These are phyloP conservation scores for Arabidopsis lyrata DNA, from an alignment of 441 rosid species.

Conservation along the genomic window DNA sequence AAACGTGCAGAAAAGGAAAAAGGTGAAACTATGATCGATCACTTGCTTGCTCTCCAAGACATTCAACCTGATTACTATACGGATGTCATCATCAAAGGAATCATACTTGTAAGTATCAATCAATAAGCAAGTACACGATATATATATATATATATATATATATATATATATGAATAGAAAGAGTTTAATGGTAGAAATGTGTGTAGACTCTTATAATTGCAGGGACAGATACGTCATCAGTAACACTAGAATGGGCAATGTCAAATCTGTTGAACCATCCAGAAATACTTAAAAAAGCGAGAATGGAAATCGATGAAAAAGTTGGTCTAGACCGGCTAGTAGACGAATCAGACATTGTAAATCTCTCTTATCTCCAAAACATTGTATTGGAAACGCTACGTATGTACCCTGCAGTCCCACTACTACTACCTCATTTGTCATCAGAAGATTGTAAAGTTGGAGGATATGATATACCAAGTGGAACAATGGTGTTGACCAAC, in stretches of 20 bases:
- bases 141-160: background rate
- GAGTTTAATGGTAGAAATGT: background rate
- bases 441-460: constrained; percentile 49
- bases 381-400: constrained; percentile 37
- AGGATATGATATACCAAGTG: constrained; percentile 52
- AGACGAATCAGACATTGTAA: constrained; percentile 43
- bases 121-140: background rate
- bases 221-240: constrained; percentile 45
- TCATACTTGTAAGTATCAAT: constrained; percentile 45
- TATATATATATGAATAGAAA: background rate
- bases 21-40: constrained; percentile 39
- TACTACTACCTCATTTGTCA: constrained; percentile 26
- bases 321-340: constrained; percentile 41
- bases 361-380: constrained; percentile 45
- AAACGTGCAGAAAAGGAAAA: constrained; percentile 21
- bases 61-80: constrained; percentile 50
- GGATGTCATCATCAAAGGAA: constrained; percentile 57
- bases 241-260: constrained; percentile 43
- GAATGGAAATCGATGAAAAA: constrained; percentile 10
- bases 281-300: constrained; percentile 1
- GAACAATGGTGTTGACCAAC: constrained; percentile 57
- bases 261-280: constrained; percentile 28
- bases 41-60: constrained; percentile 36
- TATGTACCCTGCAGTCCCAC: constrained; percentile 38
- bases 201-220: constrained; percentile 36